These are phyloP conservation scores for Xerocomus brunneocitrinus DNA, from an alignment of 768 basidiomycete species.

Conservation along the genomic window DNA sequence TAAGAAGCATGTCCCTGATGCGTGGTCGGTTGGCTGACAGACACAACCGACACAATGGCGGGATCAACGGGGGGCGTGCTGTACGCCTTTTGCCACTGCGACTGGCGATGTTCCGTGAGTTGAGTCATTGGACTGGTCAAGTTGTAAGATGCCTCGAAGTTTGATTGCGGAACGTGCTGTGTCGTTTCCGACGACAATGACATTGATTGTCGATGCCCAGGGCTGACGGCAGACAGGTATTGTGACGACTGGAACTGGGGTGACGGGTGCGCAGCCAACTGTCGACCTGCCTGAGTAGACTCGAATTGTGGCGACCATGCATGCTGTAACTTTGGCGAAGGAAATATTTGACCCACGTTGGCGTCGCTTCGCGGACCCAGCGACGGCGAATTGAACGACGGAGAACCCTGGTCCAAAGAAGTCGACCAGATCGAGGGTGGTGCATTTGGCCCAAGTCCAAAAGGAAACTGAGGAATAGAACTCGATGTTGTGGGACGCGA, in stretches of 20 bases:
- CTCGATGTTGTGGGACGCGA: slow-evolving; percentile 18
- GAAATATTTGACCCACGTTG: slow-evolving; percentile 9
- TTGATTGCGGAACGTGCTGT: slow-evolving; percentile 16
- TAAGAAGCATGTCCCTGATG: slow-evolving; percentile 8
- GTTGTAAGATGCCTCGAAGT: slow-evolving; percentile 9
- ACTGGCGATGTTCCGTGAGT: slow-evolving; percentile 8
- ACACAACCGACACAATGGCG: slow-evolving; percentile 18
- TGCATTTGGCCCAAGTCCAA: slow-evolving; percentile 48
- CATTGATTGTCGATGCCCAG: slow-evolving; percentile 14
- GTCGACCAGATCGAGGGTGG: slow-evolving; percentile 67
- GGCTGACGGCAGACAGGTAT: slow-evolving; percentile 5
- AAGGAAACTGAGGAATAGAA: slow-evolving; percentile 43
- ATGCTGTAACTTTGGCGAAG: slow-evolving; percentile 11
- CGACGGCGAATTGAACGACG: slow-evolving; percentile 9
- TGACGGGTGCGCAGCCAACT: slow-evolving; percentile 4
- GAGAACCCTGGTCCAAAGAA: slow-evolving; percentile 42
- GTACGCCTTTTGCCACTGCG: slow-evolving; percentile 12
- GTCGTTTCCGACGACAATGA: slow-evolving; percentile 12
- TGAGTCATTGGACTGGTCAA: slow-evolving; percentile 7
- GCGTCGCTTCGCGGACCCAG: slow-evolving; percentile 12
- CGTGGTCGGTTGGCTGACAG: slow-evolving; percentile 1
- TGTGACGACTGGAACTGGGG: slow-evolving; percentile 11
- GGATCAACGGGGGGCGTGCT: slow-evolving; percentile 16
- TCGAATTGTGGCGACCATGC: slow-evolving; percentile 26
- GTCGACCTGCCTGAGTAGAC: slow-evolving; percentile 17